Evolutionary conservation across 768 basidiomycete species (phyloP).

Genomic region (Rhodocollybia butyracea): DNA sequence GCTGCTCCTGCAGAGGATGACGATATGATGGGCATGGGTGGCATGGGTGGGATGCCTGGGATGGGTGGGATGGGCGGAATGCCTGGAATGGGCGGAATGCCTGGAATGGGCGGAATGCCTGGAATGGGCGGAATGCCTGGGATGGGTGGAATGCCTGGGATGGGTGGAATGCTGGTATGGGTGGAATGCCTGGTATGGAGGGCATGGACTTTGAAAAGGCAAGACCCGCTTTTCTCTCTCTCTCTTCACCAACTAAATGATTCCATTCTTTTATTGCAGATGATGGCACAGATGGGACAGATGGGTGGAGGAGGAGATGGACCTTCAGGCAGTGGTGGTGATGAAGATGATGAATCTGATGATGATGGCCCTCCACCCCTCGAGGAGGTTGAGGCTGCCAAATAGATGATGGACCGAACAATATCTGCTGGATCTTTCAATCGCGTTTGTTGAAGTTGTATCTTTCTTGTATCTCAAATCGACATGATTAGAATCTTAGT

Average conservation of each 20-base stretch:
- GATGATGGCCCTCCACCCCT: conserved; percentile 80
- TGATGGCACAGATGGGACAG: conserved; percentile 50
- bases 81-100: conserved; percentile 45
- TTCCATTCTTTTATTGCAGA: conserved; percentile 23
- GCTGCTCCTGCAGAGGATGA: conserved; percentile 40
- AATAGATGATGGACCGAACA: conserved; percentile 24
- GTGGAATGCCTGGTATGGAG: conserved; percentile 34
- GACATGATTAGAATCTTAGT: background rate
- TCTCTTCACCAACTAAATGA: background rate
- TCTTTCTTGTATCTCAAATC: background rate
- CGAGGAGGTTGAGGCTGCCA: conserved; percentile 56
- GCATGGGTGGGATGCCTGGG: conserved; percentile 41
- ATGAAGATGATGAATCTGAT: conserved; percentile 41
- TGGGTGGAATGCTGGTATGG: conserved; percentile 45
- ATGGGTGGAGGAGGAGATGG: conserved; percentile 22
- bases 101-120: conserved; percentile 50
- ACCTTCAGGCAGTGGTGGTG: conserved; percentile 15
- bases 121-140: conserved; percentile 59
- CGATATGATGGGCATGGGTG: conserved; percentile 29
- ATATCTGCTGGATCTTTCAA: background rate
- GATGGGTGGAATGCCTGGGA: conserved; percentile 48
- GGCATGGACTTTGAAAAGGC: conserved; percentile 70
- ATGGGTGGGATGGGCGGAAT: conserved; percentile 36
- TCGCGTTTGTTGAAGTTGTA: background rate
- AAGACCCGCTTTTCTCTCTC: conserved; percentile 13